Evolutionary conservation across 2,329 filamentous ascomycete species (phyloP).

Genomic region (Penicillium sp.): DNA sequence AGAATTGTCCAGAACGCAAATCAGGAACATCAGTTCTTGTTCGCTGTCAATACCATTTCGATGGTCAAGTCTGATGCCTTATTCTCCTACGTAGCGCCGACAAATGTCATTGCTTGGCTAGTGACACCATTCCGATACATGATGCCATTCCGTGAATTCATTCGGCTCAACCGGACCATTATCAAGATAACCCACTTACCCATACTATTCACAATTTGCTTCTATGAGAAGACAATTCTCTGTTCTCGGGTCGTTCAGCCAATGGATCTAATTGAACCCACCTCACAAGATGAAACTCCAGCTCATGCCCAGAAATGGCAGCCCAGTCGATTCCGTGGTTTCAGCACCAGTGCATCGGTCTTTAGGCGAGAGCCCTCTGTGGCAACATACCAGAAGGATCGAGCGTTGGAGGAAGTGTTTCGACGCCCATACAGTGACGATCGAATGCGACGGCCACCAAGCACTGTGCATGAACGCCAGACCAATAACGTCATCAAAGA

Average conservation of each 20-base stretch:
- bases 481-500: constrained; percentile 79
- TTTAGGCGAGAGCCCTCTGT: constrained; percentile 82
- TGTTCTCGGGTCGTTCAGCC: constrained; percentile 75
- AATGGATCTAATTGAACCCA: constrained; percentile 79
- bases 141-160: constrained; percentile 77
- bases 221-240: constrained; percentile 80
- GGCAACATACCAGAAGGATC: constrained; percentile 84
- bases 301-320: constrained; percentile 60
- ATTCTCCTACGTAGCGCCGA: constrained; percentile 89
- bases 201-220: constrained; percentile 78
- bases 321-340: constrained; percentile 60
- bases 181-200: constrained; percentile 92
- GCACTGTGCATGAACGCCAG: constrained; percentile 63
- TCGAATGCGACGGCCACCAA: constrained; percentile 58
- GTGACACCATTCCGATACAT: constrained; percentile 78
- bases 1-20: constrained; percentile 89
- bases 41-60: constrained; percentile 94
- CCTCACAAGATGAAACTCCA: constrained; percentile 52
- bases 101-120: constrained; percentile 88
- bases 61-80: constrained; percentile 98
- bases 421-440: constrained; percentile 65
- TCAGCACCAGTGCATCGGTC: constrained; percentile 63
- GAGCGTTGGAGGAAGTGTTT: constrained; percentile 88
- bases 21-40: constrained; percentile 88
- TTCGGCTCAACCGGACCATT: constrained; percentile 81